Evolutionary conservation across 345 rosid genomes (phyloP).

Genomic region (Diplotaxis tenuifolia): DNA sequence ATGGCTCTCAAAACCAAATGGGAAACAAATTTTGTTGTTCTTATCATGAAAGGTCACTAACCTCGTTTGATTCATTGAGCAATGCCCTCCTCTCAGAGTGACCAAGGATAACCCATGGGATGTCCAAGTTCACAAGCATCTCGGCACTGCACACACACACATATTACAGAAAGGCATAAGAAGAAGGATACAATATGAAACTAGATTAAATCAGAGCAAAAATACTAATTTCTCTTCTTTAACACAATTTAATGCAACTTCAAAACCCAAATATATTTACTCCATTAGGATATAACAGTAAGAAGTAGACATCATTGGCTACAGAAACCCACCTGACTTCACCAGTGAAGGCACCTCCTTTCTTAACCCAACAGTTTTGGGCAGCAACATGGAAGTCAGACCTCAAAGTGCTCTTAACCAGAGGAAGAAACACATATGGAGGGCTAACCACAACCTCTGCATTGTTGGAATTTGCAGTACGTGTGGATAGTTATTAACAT

Average conservation of each 20-base stretch:
- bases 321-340: slow-evolving; percentile 69
- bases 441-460: slow-evolving; percentile 93
- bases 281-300: no score
- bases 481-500: not conserved
- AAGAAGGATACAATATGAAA: slow-evolving; percentile 1
- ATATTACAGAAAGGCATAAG: slow-evolving; percentile 11
- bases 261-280: no score
- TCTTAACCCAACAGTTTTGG: slow-evolving; percentile 93
- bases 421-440: slow-evolving; percentile 72
- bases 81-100: slow-evolving; percentile 86
- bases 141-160: slow-evolving; percentile 59
- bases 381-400: slow-evolving; percentile 83
- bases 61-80: slow-evolving; percentile 72
- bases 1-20: not conserved
- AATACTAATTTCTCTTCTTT: not conserved
- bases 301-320: no score
- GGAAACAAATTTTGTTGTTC: not conserved
- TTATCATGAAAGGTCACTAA: slow-evolving; percentile 27
- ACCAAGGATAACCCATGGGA: slow-evolving; percentile 95
- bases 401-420: slow-evolving; percentile 61
- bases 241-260: not conserved
- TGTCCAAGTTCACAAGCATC: slow-evolving; percentile 77
- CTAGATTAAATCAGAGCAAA: not conserved
- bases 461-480: not conserved
- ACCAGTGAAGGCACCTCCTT: slow-evolving; percentile 97